Evolutionary conservation across 2,329 filamentous ascomycete genomes (phyloP).

Genomic region (Aspergillus sp.): DNA sequence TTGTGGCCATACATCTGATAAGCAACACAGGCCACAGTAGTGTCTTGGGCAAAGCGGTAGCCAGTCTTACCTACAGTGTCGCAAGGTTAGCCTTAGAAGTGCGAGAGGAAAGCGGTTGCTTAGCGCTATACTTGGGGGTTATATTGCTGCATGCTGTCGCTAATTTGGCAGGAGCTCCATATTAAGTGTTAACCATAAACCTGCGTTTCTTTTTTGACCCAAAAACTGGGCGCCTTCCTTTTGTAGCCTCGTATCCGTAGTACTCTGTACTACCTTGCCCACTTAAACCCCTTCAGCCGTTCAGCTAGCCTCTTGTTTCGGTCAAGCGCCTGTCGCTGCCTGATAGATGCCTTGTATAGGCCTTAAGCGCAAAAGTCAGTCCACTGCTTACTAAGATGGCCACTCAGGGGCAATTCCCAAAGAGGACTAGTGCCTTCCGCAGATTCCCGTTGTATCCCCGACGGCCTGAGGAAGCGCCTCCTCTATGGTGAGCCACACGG

Average conservation of each 20-base stretch:
- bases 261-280: not conserved
- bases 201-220: not conserved
- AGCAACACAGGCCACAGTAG: not conserved
- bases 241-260: not conserved
- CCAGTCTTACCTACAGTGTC: not conserved
- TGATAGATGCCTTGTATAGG: not conserved
- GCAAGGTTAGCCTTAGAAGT: not conserved
- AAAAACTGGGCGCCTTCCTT: not conserved
- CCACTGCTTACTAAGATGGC: not conserved
- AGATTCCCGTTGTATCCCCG: not conserved
- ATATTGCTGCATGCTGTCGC: not conserved
- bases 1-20: not conserved
- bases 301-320: not conserved
- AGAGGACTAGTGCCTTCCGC: not conserved
- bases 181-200: not conserved
- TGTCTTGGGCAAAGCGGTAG: not conserved
- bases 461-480: not conserved
- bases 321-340: not conserved
- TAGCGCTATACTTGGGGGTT: not conserved
- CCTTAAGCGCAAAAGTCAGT: not conserved
- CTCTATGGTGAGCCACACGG: not conserved
- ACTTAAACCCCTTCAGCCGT: not conserved
- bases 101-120: not conserved
- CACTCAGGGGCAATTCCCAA: slow-evolving; percentile 1
- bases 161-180: not conserved